These are phyloP conservation scores for Boletus hoseneyae DNA, from an alignment of 1,284 basidiomycete species.

Conservation along the genomic window DNA sequence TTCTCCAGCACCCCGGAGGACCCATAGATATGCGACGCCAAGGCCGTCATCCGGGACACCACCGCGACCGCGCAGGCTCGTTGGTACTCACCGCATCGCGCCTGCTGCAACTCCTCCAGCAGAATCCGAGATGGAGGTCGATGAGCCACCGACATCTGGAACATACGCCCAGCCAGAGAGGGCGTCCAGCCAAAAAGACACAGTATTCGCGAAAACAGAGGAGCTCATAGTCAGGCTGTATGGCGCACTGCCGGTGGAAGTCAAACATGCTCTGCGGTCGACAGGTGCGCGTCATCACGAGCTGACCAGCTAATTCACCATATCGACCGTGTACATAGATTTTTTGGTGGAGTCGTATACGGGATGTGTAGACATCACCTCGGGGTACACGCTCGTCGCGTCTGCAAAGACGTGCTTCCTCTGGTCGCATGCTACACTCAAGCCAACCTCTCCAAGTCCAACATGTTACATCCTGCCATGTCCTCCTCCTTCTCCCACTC, in stretches of 20 bases:
- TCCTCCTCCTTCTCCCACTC: slow-evolving; percentile 36
- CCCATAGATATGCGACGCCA: slow-evolving; percentile 36
- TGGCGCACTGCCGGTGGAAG: slow-evolving; percentile 66
- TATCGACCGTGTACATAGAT: slow-evolving; percentile 41
- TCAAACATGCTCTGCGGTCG: slow-evolving; percentile 64
- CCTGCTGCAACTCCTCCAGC: slow-evolving; percentile 35
- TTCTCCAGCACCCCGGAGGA: slow-evolving; percentile 49
- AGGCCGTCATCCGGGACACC: slow-evolving; percentile 38
- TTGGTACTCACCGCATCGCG: slow-evolving; percentile 25
- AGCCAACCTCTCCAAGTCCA: slow-evolving; percentile 39
- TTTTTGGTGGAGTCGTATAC: slow-evolving; percentile 64
- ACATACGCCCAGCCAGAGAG: slow-evolving; percentile 34
- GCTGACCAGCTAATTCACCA: neutral
- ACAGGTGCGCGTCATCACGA: slow-evolving; percentile 44
- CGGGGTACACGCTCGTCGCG: slow-evolving; percentile 70
- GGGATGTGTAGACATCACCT: slow-evolving; percentile 65
- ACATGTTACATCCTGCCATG: slow-evolving; percentile 82
- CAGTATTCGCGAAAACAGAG: slow-evolving; percentile 67
- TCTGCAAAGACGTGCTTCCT: slow-evolving; percentile 75
- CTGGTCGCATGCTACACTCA: slow-evolving; percentile 69
- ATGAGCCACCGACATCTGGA: slow-evolving; percentile 46
- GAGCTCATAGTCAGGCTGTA: slow-evolving; percentile 69
- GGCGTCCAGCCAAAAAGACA: slow-evolving; percentile 36
- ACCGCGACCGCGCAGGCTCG: slow-evolving; percentile 27
- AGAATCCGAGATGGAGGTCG: slow-evolving; percentile 61